Percentiles rank a stretch among this genome's conserved stretches.
Evolutionary conservation across 306 rosid genomes (phyloP).

Genomic region (Prunus mume): DNA sequence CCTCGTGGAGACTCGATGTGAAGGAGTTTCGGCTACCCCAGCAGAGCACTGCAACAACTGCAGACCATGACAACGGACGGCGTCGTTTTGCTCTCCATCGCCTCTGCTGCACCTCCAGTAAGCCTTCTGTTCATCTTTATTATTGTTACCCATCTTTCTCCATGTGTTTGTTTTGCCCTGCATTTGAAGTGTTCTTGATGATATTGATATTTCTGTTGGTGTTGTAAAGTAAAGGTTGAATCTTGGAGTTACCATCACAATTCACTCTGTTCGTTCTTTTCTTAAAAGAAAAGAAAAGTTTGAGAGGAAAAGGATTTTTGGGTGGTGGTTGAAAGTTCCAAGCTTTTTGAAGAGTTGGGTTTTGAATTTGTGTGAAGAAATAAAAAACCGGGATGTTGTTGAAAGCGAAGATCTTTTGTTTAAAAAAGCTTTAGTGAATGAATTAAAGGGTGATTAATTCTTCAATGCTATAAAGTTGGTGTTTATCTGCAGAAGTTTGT

Average conservation of each 20-base stretch:
- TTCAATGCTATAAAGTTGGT: neutral
- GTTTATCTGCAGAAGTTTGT: neutral
- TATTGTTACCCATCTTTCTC: neutral
- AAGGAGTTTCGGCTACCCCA: slow-evolving; percentile 22
- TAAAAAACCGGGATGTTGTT: neutral
- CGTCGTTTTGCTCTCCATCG: slow-evolving; percentile 12
- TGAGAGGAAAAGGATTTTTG: neutral
- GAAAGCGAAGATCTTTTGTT: neutral
- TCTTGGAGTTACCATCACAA: neutral
- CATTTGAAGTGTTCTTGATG: neutral
- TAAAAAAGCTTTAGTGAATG: neutral
- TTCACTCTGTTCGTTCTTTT: neutral
- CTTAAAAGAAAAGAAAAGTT: neutral
- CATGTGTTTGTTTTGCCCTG: neutral
- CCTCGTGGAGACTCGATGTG: slow-evolving; percentile 38
- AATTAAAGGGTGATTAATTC: neutral
- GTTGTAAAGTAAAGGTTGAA: neutral
- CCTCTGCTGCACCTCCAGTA: slow-evolving; percentile 25
- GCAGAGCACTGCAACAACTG: neutral
- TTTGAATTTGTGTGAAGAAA: neutral
- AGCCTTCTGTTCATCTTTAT: neutral
- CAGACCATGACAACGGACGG: slow-evolving; percentile 4
- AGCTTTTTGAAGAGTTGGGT: neutral
- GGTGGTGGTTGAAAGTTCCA: neutral
- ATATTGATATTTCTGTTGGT: neutral